phyloP scores from a whole-genome alignment of 2,329 filamentous ascomycete species.

The Lachnellula subtilissima region DNA sequence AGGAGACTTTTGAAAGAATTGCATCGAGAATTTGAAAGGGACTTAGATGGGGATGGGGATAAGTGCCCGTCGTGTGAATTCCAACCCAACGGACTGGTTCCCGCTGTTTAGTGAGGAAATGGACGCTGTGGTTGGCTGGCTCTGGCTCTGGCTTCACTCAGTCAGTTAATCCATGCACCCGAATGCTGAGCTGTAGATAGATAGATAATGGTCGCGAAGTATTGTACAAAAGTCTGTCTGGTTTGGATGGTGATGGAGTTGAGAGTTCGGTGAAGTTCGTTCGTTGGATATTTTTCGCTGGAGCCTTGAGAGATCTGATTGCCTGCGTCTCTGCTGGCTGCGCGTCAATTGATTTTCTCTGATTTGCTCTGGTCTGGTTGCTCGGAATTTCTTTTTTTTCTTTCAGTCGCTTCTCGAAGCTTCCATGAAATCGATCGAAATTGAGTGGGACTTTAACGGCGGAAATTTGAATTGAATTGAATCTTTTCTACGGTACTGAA shows the following conservation, averaged over 20 bases:
- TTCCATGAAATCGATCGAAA: background rate
- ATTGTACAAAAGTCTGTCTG: too few species aligned
- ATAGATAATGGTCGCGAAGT: too few species aligned
- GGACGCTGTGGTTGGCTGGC: constrained; percentile 7
- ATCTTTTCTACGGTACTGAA: background rate
- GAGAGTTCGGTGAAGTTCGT: too few species aligned
- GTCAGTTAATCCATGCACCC: constrained; percentile 9
- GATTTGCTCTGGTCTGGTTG: too few species aligned
- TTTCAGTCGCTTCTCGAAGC: background rate
- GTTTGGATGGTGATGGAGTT: too few species aligned
- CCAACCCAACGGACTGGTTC: background rate
- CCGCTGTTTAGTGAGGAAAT: constrained; percentile 7
- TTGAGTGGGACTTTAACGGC: background rate
- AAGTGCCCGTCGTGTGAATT: background rate
- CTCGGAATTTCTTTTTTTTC: too few species aligned
- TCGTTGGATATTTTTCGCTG: too few species aligned
- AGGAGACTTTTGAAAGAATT: constrained; percentile 33
- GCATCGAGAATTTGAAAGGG: constrained; percentile 22
- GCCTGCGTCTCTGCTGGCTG: too few species aligned
- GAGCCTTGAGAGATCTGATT: too few species aligned
- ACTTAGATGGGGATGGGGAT: background rate
- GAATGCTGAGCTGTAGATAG: background rate
- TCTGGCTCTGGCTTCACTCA: too few species aligned
- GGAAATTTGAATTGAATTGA: too few species aligned
- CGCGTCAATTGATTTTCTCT: too few species aligned